Evolutionary conservation across 176 grass and related monocot species (phyloP).

Genomic region (Ananas comosus): DNA sequence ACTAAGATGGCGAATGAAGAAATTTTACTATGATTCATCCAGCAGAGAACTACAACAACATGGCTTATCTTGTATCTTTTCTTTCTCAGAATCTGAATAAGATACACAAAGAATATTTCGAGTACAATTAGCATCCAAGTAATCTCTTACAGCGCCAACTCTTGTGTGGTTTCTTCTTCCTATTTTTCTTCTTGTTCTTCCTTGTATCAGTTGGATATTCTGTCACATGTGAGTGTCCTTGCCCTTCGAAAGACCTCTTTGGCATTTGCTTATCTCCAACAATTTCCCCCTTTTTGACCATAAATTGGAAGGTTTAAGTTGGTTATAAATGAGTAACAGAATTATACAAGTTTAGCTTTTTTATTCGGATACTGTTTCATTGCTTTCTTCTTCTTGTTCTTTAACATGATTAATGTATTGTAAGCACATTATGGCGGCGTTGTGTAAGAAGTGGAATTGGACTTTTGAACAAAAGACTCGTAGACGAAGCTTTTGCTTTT

Average conservation of each 20-base stretch:
- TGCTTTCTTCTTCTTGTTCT: background rate
- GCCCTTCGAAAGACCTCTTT: background rate
- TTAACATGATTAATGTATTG: background rate
- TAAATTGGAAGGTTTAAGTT: background rate
- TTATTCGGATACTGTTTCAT: background rate
- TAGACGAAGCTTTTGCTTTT: no score
- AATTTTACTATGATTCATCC: no score
- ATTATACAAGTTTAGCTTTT: background rate
- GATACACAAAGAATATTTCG: background rate
- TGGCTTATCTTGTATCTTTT: no score
- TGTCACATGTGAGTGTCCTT: background rate
- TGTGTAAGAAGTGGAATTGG: no score
- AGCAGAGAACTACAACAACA: no score
- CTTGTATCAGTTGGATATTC: background rate
- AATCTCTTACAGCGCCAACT: conserved; percentile 1
- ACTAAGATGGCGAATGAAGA: no score
- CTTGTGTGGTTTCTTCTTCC: background rate
- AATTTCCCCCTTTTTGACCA: background rate
- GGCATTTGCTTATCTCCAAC: background rate
- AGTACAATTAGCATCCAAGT: background rate
- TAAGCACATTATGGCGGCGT: background rate
- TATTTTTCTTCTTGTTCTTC: background rate
- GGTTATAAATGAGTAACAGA: background rate
- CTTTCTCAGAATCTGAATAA: background rate
- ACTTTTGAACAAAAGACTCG: no score